Evolutionary conservation across 331 rosid species (phyloP).

Genomic region (Rhamnella rubrinervis): DNA sequence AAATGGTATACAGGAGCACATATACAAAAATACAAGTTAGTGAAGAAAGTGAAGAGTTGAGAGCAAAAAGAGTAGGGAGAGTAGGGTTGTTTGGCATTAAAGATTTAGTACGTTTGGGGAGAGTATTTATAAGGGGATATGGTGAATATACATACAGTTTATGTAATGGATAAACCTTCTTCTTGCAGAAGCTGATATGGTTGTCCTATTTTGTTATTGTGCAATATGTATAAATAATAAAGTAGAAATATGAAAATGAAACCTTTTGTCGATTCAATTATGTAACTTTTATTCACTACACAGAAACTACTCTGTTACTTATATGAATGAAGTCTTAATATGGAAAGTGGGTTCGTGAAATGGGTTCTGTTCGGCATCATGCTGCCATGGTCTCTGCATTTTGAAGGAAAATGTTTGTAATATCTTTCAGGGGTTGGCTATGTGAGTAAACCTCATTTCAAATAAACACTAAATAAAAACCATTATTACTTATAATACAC

Average conservation of each 20-base stretch:
- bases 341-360: too few species aligned
- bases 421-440: too few species aligned
- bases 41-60: constrained; percentile 11
- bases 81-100: constrained; percentile 12
- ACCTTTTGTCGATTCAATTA: too few species aligned
- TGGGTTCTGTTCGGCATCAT: too few species aligned
- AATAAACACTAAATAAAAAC: too few species aligned
- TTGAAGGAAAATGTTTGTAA: too few species aligned
- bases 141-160: background rate
- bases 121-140: constrained; percentile 8
- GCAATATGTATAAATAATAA: constrained; percentile 17
- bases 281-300: too few species aligned
- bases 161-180: background rate
- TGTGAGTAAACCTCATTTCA: too few species aligned
- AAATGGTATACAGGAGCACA: background rate
- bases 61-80: background rate
- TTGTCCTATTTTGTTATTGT: constrained; percentile 11
- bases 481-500: too few species aligned
- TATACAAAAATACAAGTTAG: constrained; percentile 22
- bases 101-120: background rate
- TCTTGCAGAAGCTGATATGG: constrained; percentile 1
- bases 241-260: background rate
- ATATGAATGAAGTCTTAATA: too few species aligned
- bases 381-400: too few species aligned
- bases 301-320: too few species aligned